Evolutionary conservation across 176 grass and related monocot species (phyloP).

Genomic region (Zoysia japonica): DNA sequence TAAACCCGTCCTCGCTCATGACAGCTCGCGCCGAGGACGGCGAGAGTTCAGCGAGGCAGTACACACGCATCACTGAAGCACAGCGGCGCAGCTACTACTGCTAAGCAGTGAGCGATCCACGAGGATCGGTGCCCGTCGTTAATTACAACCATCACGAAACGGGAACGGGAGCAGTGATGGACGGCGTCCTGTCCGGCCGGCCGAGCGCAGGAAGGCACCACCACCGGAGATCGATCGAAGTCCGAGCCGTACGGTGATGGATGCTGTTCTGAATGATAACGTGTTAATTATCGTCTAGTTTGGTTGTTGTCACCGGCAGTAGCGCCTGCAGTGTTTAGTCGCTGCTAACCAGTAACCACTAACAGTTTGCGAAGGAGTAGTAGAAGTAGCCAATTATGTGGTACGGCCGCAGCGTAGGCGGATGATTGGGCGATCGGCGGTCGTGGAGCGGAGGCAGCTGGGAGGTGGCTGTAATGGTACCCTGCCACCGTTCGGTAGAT

Average conservation of each 20-base stretch:
- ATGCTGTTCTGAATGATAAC: background rate
- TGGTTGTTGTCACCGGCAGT: background rate
- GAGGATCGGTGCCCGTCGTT: background rate
- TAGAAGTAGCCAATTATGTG: background rate
- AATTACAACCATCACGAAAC: constrained; percentile 4
- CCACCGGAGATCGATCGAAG: background rate
- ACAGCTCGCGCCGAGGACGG: constrained; percentile 10
- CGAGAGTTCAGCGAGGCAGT: background rate
- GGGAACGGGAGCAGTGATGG: constrained; percentile 8
- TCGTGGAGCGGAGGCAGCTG: background rate
- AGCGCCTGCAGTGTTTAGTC: background rate
- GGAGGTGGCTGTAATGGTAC: background rate
- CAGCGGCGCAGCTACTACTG: background rate
- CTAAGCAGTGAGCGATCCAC: background rate
- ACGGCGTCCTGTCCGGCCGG: constrained; percentile 1
- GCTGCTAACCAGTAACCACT: background rate
- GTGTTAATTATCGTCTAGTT: background rate
- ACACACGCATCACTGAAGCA: constrained; percentile 9
- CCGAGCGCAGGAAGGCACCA: constrained; percentile 1
- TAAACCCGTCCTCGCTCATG: background rate
- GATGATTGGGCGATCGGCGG: background rate
- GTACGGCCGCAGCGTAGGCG: constrained; percentile 29
- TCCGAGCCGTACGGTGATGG: background rate
- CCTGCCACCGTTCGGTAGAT: background rate
- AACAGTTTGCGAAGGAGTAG: background rate